A percentile compares a stretch with the other conserved stretches of the same genome.
phyloP scores from a whole-genome alignment of 306 rosid species.

The Dalbergia cochinchinensis region DNA sequence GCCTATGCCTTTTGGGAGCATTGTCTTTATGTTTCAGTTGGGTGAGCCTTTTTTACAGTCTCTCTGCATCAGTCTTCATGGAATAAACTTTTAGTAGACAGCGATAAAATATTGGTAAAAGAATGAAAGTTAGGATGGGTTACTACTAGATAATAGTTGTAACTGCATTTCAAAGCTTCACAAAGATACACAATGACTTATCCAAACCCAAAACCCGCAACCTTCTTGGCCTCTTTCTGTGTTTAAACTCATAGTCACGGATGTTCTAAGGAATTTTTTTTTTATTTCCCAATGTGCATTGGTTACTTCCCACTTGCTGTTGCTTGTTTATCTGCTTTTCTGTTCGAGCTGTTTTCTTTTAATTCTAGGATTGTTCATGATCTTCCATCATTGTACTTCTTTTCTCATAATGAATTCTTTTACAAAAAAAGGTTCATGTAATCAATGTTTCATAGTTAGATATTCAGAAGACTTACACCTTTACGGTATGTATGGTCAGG shows the following conservation, averaged over 20 bases:
- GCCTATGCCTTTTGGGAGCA: constrained; percentile 53
- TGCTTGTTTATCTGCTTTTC: no score
- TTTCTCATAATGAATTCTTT: no score
- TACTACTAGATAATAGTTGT: no score
- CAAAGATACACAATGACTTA: background rate
- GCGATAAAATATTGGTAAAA: constrained; percentile 4
- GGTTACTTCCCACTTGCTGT: no score
- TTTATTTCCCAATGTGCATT: no score
- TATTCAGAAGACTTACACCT: background rate
- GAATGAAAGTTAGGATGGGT: background rate
- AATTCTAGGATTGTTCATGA: no score
- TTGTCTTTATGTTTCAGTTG: constrained; percentile 48
- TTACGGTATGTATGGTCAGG: background rate
- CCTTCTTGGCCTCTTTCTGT: background rate
- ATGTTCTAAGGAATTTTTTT: no score
- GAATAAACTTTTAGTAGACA: constrained; percentile 2
- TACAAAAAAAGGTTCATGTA: no score
- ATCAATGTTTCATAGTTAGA: no score
- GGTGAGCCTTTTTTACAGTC: constrained; percentile 62
- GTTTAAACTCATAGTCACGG: no score
- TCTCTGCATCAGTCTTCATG: constrained; percentile 72
- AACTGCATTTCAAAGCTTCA: constrained; percentile 1
- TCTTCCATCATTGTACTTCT: background rate
- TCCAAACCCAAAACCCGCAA: constrained; percentile 4
- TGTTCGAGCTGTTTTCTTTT: no score